Conservation (phyloP, 202 grass and related monocot genomes). For the Bolboschoenoplectus hybrid region DNA sequence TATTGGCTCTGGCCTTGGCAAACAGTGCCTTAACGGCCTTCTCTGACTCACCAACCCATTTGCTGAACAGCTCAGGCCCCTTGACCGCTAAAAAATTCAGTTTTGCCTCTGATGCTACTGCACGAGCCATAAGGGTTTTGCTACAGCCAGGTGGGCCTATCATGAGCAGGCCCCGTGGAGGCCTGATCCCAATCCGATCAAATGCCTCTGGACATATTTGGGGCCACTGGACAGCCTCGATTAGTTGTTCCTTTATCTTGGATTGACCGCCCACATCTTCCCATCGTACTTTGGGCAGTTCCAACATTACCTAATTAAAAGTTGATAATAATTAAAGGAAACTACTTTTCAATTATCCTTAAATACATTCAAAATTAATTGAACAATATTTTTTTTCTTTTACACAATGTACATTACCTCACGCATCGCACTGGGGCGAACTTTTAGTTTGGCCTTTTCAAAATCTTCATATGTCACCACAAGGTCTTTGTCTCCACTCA, state of each 20-base stretch:
- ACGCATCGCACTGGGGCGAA: constrained; percentile 96
- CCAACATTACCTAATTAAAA: constrained; percentile 73
- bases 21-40: constrained; percentile 82
- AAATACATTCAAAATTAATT: background rate
- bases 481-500: constrained; percentile 43
- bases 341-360: constrained; percentile 1
- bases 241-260: constrained; percentile 78
- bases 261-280: constrained; percentile 89
- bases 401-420: constrained; percentile 53
- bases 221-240: constrained; percentile 79
- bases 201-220: constrained; percentile 72
- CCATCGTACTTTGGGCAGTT: constrained; percentile 82
- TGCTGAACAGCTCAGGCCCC: constrained; percentile 95
- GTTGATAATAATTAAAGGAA: constrained; percentile 25
- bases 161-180: constrained; percentile 80
- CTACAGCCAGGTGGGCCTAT: constrained; percentile 97
- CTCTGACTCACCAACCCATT: constrained; percentile 96
- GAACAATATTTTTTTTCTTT: background rate
- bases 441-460: constrained; percentile 80
- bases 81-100: constrained; percentile 91
- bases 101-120: constrained; percentile 93
- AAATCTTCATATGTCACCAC: constrained; percentile 72
- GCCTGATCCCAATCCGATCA: constrained; percentile 57
- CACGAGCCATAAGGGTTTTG: constrained; percentile 95
- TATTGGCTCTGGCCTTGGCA: constrained; percentile 77